These are phyloP conservation scores for Globisporangium spiculum DNA, from an alignment of 352 stramenopile species.

Conservation along the genomic window DNA sequence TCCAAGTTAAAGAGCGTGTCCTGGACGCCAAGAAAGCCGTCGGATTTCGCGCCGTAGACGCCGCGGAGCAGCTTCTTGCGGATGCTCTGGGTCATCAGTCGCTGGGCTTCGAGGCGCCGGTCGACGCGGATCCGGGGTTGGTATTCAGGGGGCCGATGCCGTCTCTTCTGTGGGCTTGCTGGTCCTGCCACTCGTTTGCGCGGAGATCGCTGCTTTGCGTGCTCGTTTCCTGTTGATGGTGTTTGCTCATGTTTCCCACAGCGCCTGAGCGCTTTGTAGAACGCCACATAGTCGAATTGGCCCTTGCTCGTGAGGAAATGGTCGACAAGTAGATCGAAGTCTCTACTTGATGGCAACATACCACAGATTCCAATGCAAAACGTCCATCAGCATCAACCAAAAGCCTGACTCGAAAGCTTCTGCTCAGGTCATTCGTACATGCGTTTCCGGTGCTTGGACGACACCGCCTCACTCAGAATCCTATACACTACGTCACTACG, in stretches of 20 bases:
- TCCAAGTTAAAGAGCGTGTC: conserved; percentile 41
- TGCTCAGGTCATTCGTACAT: background rate
- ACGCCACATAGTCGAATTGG: conserved; percentile 28
- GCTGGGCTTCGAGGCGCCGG: conserved; percentile 44
- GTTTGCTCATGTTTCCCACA: too few species aligned
- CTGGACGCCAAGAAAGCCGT: conserved; percentile 46
- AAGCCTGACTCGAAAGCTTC: background rate
- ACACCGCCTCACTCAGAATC: conserved; percentile 6
- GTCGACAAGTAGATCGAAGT: conserved; percentile 10
- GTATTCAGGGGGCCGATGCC: background rate
- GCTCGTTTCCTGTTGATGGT: background rate
- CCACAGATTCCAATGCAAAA: background rate
- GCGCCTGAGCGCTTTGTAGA: conserved; percentile 24
- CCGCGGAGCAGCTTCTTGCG: conserved; percentile 53
- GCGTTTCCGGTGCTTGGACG: background rate
- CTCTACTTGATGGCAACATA: background rate
- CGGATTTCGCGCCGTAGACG: conserved; percentile 23
- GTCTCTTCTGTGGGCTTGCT: conserved; percentile 6
- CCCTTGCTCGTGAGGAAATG: conserved; percentile 3
- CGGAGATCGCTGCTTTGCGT: conserved; percentile 6
- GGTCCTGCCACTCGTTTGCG: background rate
- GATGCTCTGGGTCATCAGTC: conserved; percentile 42
- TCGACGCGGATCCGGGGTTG: conserved; percentile 41
- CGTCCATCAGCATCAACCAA: background rate
- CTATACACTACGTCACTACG: background rate